phyloP scores from a whole-genome alignment of 805 yeast genomes.

The Yamadazyma kitorensis region DNA sequence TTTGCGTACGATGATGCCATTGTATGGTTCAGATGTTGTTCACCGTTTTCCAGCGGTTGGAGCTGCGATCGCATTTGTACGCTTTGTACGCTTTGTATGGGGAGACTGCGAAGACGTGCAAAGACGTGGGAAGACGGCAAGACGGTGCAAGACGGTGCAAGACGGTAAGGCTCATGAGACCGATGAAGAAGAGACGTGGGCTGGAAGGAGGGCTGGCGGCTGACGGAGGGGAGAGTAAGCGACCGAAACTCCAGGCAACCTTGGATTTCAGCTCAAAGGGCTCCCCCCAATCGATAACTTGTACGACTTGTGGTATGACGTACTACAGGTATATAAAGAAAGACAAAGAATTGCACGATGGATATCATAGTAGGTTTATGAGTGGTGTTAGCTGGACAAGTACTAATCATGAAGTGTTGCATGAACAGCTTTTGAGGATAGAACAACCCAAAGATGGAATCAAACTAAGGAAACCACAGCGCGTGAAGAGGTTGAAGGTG shows the following conservation, averaged over 20 bases:
- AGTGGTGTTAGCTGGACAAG: constrained; percentile 50
- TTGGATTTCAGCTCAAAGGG: not conserved
- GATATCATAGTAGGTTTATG: constrained; percentile 48
- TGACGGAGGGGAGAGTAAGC: too few species aligned
- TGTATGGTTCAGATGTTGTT: too few species aligned
- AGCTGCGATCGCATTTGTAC: too few species aligned
- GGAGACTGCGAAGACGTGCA: too few species aligned
- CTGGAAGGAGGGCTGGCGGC: too few species aligned
- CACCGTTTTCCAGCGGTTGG: too few species aligned
- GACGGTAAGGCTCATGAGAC: too few species aligned
- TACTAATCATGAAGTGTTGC: constrained; percentile 5
- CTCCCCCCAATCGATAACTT: constrained; percentile 23
- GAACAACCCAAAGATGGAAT: not conserved
- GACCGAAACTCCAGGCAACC: constrained; percentile 1
- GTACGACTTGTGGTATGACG: constrained; percentile 54
- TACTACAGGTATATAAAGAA: constrained; percentile 37
- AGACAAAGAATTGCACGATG: constrained; percentile 48
- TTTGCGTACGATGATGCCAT: constrained; percentile 27
- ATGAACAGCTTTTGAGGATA: not conserved
- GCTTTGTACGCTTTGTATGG: too few species aligned
- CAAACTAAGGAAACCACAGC: too few species aligned
- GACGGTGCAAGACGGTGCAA: too few species aligned
- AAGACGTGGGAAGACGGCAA: too few species aligned
- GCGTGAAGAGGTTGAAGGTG: constrained; percentile 12
- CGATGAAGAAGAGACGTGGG: too few species aligned